phyloP scores from a whole-genome alignment of 2,329 filamentous ascomycete genomes.

The Penicillium brevicompactum region DNA sequence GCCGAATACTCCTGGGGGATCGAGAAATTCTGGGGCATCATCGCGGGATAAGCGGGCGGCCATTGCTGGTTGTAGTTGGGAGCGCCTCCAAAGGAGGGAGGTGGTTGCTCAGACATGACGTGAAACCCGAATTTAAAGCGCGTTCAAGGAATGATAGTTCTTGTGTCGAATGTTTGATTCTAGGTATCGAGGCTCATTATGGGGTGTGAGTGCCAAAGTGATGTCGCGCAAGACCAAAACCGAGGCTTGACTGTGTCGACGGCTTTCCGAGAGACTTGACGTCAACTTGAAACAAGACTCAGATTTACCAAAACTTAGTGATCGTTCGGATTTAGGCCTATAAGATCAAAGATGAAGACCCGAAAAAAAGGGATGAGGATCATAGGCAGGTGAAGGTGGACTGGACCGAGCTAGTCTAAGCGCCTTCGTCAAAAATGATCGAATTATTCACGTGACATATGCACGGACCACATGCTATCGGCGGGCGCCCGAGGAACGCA shows the following conservation, averaged over 20 bases:
- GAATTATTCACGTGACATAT: conserved; percentile 29
- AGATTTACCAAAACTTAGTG: too few relatives aligned
- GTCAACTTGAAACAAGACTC: too few relatives aligned
- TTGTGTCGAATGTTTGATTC: not conserved
- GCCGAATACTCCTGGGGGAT: conserved; percentile 29
- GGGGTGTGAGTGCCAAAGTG: not conserved
- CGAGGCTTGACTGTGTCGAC: too few relatives aligned
- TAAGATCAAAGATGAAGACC: not conserved
- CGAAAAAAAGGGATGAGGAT: not conserved
- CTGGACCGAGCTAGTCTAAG: not conserved
- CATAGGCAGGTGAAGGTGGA: not conserved
- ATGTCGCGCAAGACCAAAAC: not conserved
- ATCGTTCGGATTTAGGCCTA: not conserved
- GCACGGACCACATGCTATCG: conserved; percentile 30
- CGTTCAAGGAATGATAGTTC: not conserved
- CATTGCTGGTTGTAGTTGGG: conserved; percentile 41
- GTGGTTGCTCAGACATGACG: conserved; percentile 53
- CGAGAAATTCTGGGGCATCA: conserved; percentile 29
- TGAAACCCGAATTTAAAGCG: not conserved
- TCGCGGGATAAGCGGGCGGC: conserved; percentile 34
- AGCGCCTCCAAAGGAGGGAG: conserved; percentile 45
- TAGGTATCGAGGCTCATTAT: conserved; percentile 26
- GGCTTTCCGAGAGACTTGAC: too few relatives aligned
- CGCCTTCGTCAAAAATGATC: conserved; percentile 24
- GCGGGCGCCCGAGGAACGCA: conserved; percentile 36